These are phyloP conservation scores for Mimosa pudica DNA, from an alignment of 306 rosid species.

Conservation along the genomic window DNA sequence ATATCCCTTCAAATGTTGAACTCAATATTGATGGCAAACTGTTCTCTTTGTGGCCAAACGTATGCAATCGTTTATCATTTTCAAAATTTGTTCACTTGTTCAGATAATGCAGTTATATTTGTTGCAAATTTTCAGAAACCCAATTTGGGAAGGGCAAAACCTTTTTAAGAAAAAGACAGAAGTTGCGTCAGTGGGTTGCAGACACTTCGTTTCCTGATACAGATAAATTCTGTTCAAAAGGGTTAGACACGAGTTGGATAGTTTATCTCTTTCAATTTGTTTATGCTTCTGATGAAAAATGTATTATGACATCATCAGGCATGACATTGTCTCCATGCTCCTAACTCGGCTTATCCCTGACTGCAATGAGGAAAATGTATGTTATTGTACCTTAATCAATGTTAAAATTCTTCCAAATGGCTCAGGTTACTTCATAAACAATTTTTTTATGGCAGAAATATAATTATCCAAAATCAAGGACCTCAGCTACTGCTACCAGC, in stretches of 20 bases:
- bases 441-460: slow-evolving; percentile 46
- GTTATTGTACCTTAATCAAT: slow-evolving; percentile 37
- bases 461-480: slow-evolving; percentile 26
- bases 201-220: slow-evolving; percentile 50
- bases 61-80: slow-evolving; percentile 29
- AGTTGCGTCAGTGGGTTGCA: slow-evolving; percentile 57
- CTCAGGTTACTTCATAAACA: slow-evolving; percentile 23
- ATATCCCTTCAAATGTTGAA: slow-evolving; percentile 24
- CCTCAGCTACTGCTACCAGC: slow-evolving; percentile 38
- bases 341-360: slow-evolving; percentile 67
- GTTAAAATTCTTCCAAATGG: slow-evolving; percentile 21
- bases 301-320: slow-evolving; percentile 53
- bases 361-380: slow-evolving; percentile 51
- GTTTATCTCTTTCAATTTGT: slow-evolving; percentile 31
- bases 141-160: slow-evolving; percentile 40
- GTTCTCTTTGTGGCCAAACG: slow-evolving; percentile 20
- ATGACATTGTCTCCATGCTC: slow-evolving; percentile 58
- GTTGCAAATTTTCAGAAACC: slow-evolving; percentile 47
- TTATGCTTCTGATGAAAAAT: slow-evolving; percentile 28
- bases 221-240: slow-evolving; percentile 52
- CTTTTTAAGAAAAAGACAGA: slow-evolving; percentile 70
- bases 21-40: slow-evolving; percentile 4
- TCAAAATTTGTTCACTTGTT: slow-evolving; percentile 19
- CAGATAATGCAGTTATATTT: slow-evolving; percentile 27
- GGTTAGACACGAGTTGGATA: slow-evolving; percentile 54